phyloP scores from a whole-genome alignment of 2,329 filamentous ascomycete species.

The Blastomyces gilchristii region DNA sequence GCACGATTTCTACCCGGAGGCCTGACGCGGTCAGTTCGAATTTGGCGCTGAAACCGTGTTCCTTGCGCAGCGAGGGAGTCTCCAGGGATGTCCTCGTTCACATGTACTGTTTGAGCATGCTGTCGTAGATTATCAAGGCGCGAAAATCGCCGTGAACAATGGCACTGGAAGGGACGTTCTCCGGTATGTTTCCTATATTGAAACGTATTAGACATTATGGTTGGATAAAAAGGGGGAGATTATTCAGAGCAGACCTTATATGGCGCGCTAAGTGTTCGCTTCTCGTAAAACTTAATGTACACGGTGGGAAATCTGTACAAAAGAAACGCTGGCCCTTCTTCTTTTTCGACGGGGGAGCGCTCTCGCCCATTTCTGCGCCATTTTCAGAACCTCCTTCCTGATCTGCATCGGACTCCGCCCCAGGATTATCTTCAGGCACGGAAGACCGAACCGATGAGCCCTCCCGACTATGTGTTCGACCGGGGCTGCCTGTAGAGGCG shows the following conservation, averaged over 20 bases:
- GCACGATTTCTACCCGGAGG: constrained; percentile 65
- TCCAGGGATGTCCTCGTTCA: constrained; percentile 90
- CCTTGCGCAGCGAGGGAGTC: constrained; percentile 89
- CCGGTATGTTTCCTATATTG: constrained; percentile 78
- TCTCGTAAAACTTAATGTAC: constrained; percentile 85
- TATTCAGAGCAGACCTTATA: constrained; percentile 56
- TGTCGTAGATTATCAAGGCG: constrained; percentile 89
- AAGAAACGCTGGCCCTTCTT: constrained; percentile 96
- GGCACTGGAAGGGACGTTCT: constrained; percentile 91
- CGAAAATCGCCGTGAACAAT: constrained; percentile 87
- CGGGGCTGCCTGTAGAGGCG: constrained; percentile 1
- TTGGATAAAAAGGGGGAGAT: neutral
- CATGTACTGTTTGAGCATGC: constrained; percentile 94
- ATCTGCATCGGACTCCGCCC: constrained; percentile 65
- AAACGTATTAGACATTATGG: neutral
- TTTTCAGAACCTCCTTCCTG: constrained; percentile 51
- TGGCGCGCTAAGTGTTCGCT: constrained; percentile 93
- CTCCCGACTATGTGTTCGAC: constrained; percentile 5
- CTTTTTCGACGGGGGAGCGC: constrained; percentile 67
- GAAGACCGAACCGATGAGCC: constrained; percentile 11
- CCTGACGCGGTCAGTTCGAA: constrained; percentile 74
- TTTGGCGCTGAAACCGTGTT: constrained; percentile 83
- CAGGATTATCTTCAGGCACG: constrained; percentile 54
- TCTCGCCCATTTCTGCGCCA: constrained; percentile 51
- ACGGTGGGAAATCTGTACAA: constrained; percentile 89